phyloP scores from a whole-genome alignment of 169 alveolate genomes.

The Eimeria falciformis region DNA sequence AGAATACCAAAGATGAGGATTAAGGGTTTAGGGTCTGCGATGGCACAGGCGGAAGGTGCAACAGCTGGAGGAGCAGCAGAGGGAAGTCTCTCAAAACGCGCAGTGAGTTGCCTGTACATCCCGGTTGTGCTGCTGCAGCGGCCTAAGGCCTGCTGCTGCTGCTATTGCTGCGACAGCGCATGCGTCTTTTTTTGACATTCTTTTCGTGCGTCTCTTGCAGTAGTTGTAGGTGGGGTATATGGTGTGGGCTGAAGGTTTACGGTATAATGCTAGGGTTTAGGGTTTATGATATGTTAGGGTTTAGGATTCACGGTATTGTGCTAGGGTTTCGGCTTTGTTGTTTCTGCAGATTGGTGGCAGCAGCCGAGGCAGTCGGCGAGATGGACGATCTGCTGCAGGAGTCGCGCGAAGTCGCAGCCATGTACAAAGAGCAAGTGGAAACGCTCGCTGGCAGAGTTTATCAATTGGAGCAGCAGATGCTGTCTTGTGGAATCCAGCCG shows the following conservation, averaged over 20 bases:
- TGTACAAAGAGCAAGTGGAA: background rate
- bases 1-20: background rate
- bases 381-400: slow-evolving; percentile 34
- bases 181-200: too few relatives aligned
- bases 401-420: background rate
- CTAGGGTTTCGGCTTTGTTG: background rate
- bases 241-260: too few relatives aligned
- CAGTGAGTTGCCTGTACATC: background rate
- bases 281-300: slow-evolving; percentile 34
- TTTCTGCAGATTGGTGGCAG: background rate
- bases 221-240: too few relatives aligned
- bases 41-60: slow-evolving; percentile 15
- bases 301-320: slow-evolving; percentile 22
- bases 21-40: background rate
- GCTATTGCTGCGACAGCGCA: slow-evolving; percentile 2
- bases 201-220: too few relatives aligned
- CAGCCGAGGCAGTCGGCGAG: slow-evolving; percentile 34
- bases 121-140: slow-evolving; percentile 22
- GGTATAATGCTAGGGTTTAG: too few relatives aligned
- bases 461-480: background rate
- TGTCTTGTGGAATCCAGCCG: background rate
- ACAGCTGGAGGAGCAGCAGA: slow-evolving; percentile 61
- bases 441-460: background rate
- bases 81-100: background rate
- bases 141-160: slow-evolving; percentile 4